phyloP scores from a whole-genome alignment of 164 flowering plant species.

The Stephania japonica region DNA sequence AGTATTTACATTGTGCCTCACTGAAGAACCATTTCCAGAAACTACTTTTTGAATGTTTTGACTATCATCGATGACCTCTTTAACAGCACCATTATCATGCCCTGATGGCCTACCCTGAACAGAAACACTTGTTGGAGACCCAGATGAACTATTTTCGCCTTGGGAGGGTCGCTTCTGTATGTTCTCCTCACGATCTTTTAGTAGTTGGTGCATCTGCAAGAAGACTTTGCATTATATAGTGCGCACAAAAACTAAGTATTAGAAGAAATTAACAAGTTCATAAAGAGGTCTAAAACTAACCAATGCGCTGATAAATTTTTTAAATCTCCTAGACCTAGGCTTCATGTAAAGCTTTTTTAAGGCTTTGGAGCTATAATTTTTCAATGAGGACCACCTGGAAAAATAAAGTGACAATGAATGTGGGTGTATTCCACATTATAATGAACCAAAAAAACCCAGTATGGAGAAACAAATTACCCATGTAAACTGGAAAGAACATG shows the following conservation, averaged over 20 bases:
- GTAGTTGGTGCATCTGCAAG: conserved; percentile 86
- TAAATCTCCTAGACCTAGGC: conserved; percentile 69
- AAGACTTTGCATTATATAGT: conserved; percentile 19
- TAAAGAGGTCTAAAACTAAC: conserved; percentile 40
- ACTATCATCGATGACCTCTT: conserved; percentile 53
- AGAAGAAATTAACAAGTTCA: not conserved
- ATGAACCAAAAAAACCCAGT: no score
- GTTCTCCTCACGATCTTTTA: conserved; percentile 81
- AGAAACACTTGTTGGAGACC: conserved; percentile 30
- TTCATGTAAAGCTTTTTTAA: conserved; percentile 83
- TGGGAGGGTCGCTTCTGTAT: conserved; percentile 45
- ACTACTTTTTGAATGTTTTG: conserved; percentile 63
- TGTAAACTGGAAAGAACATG: not conserved
- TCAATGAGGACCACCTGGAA: conserved; percentile 93
- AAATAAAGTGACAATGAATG: not conserved
- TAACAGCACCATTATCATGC: conserved; percentile 45
- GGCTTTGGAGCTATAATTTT: conserved; percentile 92
- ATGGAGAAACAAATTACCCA: not conserved
- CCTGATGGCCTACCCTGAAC: conserved; percentile 45
- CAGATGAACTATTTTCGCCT: conserved; percentile 42
- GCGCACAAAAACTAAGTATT: conserved; percentile 6
- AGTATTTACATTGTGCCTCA: conserved; percentile 44
- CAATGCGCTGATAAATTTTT: conserved; percentile 81
- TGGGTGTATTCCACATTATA: not conserved
- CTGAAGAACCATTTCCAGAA: conserved; percentile 50